Evolutionary conservation across 148 eudicot genomes (phyloP).

Genomic region (Rhododendron williamsianum): DNA sequence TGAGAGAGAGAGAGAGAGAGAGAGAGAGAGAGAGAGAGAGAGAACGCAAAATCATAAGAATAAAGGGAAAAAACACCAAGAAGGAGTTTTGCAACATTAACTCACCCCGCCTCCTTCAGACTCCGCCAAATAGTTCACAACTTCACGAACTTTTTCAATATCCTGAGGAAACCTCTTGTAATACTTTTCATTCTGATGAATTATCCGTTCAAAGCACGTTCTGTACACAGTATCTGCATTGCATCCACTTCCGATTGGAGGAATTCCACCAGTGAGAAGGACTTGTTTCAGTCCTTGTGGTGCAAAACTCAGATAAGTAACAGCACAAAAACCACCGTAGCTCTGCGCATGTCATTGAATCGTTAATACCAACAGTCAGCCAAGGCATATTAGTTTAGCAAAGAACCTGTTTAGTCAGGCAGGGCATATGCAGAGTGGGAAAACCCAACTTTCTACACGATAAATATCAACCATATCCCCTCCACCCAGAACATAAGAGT

Average conservation of each 20-base stretch:
- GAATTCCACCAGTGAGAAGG: constrained; percentile 88
- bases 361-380: background rate
- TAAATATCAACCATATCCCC: background rate
- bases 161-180: constrained; percentile 90
- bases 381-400: background rate
- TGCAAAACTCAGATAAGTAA: constrained; percentile 92
- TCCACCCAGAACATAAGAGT: background rate
- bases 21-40: background rate
- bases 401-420: background rate
- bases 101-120: constrained; percentile 86
- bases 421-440: background rate
- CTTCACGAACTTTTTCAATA: constrained; percentile 58
- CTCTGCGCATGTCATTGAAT: constrained; percentile 43
- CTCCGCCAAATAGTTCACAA: constrained; percentile 60
- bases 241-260: constrained; percentile 73
- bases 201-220: constrained; percentile 57
- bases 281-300: constrained; percentile 89
- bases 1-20: background rate
- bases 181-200: constrained; percentile 70
- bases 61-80: background rate
- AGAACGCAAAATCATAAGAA: background rate
- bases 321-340: constrained; percentile 92
- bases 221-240: constrained; percentile 76
- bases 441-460: background rate
- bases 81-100: background rate